Base-by-base conservation (phyloP, 106 monocot species). In the Acorus calamus region DNA sequence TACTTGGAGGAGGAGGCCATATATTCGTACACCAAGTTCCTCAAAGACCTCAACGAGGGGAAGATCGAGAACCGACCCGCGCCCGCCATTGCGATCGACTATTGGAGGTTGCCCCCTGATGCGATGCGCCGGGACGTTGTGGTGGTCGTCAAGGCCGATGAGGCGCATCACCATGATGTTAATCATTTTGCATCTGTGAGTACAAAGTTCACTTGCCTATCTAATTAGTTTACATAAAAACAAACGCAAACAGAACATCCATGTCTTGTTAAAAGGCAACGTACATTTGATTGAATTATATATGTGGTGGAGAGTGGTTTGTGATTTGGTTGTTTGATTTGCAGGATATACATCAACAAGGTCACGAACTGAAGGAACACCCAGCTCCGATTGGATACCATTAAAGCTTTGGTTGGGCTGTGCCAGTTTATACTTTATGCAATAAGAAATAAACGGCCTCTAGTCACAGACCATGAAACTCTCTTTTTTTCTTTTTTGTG, bases 1-100 rank as follows among this genome's bases (percentile, higher is more conserved):
- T 82, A 82, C 65, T 65, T 77, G n/a, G 77, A 82, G 62, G 81
- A 82, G 62, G 81, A 82, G 66, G 81, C 81, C 42, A 71, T 82
- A 7, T 73, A 74, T 62, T 82, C 81, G 4, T 82, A 82, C 73
- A 82, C 77, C 8, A 73, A 77, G 77, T 82, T 70, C 60, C 77
- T 82, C 54, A 82, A 77, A 43, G 81, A 82, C 46, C 4, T 82
- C 7, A 77, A 82, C 42, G 50, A 53, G 2, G 81, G 81, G 4
- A 54, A 6, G 11, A 77, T 77, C 11, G 66, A 70, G 14, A 82
- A 82, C 62, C 73, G 77, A 2, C 59, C 70, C 2, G 82, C 74
- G 3, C 77, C 82, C 2, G 65, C 73, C 11, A 82, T 82, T 56
- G 82, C 82, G 51, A 12, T 82, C 49, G 77, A 82, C 68, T 82